Base-by-base conservation (phyloP, 495 filamentous ascomycete genomes). In the Lasiosphaeria hispida region DNA sequence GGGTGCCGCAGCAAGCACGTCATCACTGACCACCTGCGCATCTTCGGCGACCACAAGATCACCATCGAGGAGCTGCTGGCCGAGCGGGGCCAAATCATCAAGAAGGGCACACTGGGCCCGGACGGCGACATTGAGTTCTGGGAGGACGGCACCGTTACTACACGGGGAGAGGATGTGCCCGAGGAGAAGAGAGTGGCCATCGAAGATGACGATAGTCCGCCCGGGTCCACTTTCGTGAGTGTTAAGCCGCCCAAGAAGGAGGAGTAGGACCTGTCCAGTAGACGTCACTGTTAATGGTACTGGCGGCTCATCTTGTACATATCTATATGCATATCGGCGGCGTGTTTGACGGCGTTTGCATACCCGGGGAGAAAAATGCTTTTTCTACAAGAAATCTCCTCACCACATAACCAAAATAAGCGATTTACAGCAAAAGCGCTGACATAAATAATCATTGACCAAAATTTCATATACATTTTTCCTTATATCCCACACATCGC, bases 21-120 rank as follows among this genome's bases (percentile, higher is more conserved):
- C 53, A 97, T 99, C 64, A 86, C 82, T 66, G 94, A 99, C 74
- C 88, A 99, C 73, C 73, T 97, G 41, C 80, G 79, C 71, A 86
- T 92, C 33, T 93, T 93, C 63, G 82, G 83, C 18, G 84, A 91
- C 62, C 80, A 73, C 30, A 65, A 75, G 37, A 73, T 85, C 15
- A 89, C 87, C 3, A 70, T 93, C 36, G 89, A 93, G 64, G 87
- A 92, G 58, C 68, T 93, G 23, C 72, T 93, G 71, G 68, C 73
- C 53, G 81, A 88, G 56, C 83, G 80, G 42, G 88, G 88, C 1
- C 73, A 85, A 62, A 62, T 84, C 4, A 76, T 92, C 35, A 88
- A 83, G 70, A 80, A 77, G 40, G 88, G 87, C 2, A 75, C 74
- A 7, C 65, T 84, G 23, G 76, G 74, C 38, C 74, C 75, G 36